Evolutionary conservation across 495 filamentous ascomycete genomes (phyloP).

Genomic region (Trichoderma reesei): DNA sequence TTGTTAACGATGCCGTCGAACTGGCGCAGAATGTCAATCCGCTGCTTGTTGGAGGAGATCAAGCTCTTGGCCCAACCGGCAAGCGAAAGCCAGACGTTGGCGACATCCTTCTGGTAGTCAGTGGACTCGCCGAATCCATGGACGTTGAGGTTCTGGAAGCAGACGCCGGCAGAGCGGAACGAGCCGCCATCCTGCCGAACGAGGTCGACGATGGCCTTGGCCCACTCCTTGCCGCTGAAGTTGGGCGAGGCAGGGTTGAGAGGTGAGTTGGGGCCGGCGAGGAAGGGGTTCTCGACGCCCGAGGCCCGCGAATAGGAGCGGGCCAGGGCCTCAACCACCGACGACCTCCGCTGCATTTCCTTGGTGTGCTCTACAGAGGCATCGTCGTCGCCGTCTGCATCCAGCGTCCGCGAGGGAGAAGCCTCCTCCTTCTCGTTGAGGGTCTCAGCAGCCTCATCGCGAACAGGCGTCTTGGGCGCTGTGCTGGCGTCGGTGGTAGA

Average conservation of each 20-base stretch:
- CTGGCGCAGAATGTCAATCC: slow-evolving; percentile 67
- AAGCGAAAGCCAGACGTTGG: slow-evolving; percentile 52
- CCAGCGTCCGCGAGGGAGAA: slow-evolving; percentile 7
- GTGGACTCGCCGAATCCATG: slow-evolving; percentile 68
- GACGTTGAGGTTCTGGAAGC: slow-evolving; percentile 57
- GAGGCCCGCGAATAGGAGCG: slow-evolving; percentile 34
- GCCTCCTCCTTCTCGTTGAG: not conserved
- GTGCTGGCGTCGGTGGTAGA: not conserved
- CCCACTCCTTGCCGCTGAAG: slow-evolving; percentile 46
- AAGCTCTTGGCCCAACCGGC: slow-evolving; percentile 35
- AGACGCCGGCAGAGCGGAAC: slow-evolving; percentile 42
- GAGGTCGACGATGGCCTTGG: slow-evolving; percentile 42
- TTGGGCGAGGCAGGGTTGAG: slow-evolving; percentile 43
- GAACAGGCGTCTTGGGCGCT: not conserved
- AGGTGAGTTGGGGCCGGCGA: slow-evolving; percentile 31
- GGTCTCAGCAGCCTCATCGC: not conserved
- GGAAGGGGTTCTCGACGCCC: slow-evolving; percentile 28
- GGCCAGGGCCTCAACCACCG: slow-evolving; percentile 36
- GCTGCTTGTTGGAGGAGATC: slow-evolving; percentile 44
- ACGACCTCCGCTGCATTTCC: slow-evolving; percentile 31
- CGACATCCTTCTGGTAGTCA: slow-evolving; percentile 71
- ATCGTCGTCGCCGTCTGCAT: slow-evolving; percentile 20
- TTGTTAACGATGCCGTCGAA: slow-evolving; percentile 68
- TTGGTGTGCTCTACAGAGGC: slow-evolving; percentile 21
- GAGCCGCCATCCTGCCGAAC: slow-evolving; percentile 31